Percentiles rank a stretch among this genome's conserved stretches.
Conservation (phyloP, 768 basidiomycete genomes). For the Nevesoporus exiguus region DNA sequence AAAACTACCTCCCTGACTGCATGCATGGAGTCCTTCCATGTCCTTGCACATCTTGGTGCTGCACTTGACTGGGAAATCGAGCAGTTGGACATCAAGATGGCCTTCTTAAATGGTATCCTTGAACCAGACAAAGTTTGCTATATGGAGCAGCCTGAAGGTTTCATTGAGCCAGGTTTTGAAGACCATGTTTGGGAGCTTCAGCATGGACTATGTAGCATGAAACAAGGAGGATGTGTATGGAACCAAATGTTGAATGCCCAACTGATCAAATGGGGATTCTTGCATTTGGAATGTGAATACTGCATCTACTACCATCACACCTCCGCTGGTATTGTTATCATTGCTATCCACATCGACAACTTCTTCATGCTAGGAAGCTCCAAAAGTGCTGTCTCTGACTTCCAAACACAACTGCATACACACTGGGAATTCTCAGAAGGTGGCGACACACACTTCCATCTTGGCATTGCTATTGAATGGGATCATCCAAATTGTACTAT, state of each 20-base stretch:
- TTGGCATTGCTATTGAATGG: no score
- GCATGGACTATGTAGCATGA: conserved; percentile 21
- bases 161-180: background rate
- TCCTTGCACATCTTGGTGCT: no score
- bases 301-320: no score
- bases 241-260: conserved; percentile 32
- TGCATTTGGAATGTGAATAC: conserved; percentile 24
- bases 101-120: background rate
- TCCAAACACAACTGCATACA: no score
- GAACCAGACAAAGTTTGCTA: background rate
- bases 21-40: no score
- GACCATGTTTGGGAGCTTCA: background rate
- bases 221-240: conserved; percentile 33
- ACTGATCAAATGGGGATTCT: conserved; percentile 33
- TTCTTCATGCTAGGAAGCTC: no score
- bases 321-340: conserved; percentile 29
- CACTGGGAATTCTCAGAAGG: no score
- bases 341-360: conserved; percentile 32
- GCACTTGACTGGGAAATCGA: background rate
- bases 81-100: background rate
- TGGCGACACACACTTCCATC: no score
- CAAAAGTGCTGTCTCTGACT: no score
- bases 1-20: no score
- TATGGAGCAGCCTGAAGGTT: background rate
- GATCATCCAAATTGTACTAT: no score